Conservation (phyloP, 1,139 yeast genomes). For the Kluyveromyces sp. region DNA sequence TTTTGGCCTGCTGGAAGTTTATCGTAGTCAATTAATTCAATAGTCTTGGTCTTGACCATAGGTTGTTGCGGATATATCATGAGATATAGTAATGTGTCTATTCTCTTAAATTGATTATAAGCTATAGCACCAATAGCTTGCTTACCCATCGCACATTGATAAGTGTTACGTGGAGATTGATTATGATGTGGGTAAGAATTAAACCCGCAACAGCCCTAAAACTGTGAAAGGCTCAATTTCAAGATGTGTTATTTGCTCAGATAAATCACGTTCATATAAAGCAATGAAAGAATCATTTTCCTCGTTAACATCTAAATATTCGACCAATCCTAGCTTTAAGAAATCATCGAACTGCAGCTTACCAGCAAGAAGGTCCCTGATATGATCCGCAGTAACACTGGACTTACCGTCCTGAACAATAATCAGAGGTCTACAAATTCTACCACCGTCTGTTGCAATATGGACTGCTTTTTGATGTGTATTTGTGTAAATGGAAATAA, state of each 20-base stretch:
- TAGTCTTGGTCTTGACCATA: slow-evolving; percentile 96
- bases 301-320: slow-evolving; percentile 93
- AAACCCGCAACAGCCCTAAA: slow-evolving; percentile 95
- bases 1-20: slow-evolving; percentile 98
- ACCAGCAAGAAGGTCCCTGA: slow-evolving; percentile 54
- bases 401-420: slow-evolving; percentile 70
- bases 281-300: slow-evolving; percentile 95
- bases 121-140: slow-evolving; percentile 99
- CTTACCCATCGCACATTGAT: slow-evolving; percentile 99
- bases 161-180: slow-evolving; percentile 97
- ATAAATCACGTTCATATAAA: slow-evolving; percentile 63
- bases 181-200: slow-evolving; percentile 98
- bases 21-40: slow-evolving; percentile 90
- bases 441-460: slow-evolving; percentile 97
- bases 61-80: slow-evolving; percentile 99
- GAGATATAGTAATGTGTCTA: slow-evolving; percentile 84
- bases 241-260: slow-evolving; percentile 65
- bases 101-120: slow-evolving; percentile 90
- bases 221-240: slow-evolving; percentile 97
- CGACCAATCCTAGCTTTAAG: slow-evolving; percentile 77
- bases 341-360: slow-evolving; percentile 85
- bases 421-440: slow-evolving; percentile 94
- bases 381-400: slow-evolving; percentile 64
- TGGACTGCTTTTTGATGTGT: slow-evolving; percentile 88
- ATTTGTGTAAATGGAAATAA: slow-evolving; percentile 84